Evolutionary conservation across 331 rosid genomes (phyloP).

Genomic region (Acacia pycnantha): DNA sequence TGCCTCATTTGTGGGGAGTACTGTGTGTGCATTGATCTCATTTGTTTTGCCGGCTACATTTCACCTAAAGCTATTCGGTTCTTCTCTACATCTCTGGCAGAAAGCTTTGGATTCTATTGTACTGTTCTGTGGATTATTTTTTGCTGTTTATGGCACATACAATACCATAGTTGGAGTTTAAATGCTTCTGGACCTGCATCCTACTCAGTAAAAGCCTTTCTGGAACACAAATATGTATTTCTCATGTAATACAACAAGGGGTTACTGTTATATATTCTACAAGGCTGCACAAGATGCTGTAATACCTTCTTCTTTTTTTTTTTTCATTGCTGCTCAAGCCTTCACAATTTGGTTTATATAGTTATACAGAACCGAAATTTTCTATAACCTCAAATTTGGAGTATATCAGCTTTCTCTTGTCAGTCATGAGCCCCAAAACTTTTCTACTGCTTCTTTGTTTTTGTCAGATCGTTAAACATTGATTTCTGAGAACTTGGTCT

Average conservation of each 20-base stretch:
- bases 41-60: slow-evolving; percentile 84
- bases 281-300: not conserved
- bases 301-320: not conserved
- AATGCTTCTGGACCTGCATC: slow-evolving; percentile 23
- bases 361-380: not conserved
- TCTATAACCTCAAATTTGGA: not conserved
- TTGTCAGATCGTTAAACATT: not conserved
- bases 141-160: slow-evolving; percentile 79
- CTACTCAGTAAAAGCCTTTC: slow-evolving; percentile 15
- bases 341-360: not conserved
- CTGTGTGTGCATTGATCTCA: slow-evolving; percentile 79
- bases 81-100: slow-evolving; percentile 62
- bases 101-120: slow-evolving; percentile 56
- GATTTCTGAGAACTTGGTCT: not conserved
- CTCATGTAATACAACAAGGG: not conserved
- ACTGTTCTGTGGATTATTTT: slow-evolving; percentile 62
- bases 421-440: not conserved
- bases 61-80: slow-evolving; percentile 68
- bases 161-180: slow-evolving; percentile 60
- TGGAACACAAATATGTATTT: slow-evolving; percentile 3
- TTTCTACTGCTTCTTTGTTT: not conserved
- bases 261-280: not conserved
- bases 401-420: not conserved
- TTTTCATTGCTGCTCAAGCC: not conserved
- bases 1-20: slow-evolving; percentile 86